Evolutionary conservation across 441 rosid species (phyloP).

Genomic region (California macrophylla): DNA sequence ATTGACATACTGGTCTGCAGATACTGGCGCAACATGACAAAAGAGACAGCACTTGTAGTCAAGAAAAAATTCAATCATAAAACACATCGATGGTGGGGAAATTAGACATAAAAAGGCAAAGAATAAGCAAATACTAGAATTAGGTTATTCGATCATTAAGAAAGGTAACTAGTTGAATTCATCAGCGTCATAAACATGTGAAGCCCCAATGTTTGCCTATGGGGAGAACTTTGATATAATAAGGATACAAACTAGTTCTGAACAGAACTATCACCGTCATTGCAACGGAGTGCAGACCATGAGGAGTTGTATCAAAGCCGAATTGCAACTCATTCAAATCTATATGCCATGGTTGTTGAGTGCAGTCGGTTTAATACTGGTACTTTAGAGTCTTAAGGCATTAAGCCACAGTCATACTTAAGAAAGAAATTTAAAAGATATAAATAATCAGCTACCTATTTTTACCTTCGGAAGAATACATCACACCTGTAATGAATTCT

Average conservation of each 20-base stretch:
- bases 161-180: background rate
- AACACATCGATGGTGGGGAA: background rate
- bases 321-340: background rate
- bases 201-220: no score
- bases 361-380: background rate
- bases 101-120: background rate
- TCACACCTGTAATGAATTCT: background rate
- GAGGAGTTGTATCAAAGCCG: background rate
- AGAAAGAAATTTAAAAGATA: background rate
- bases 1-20: constrained; percentile 32
- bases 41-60: constrained; percentile 3
- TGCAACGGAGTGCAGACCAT: background rate
- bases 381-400: no score
- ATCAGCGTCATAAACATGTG: no score
- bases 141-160: background rate
- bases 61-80: background rate
- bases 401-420: background rate
- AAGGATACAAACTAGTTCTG: no score
- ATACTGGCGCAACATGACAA: constrained; percentile 25
- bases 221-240: no score
- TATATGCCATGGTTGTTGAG: background rate
- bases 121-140: background rate
- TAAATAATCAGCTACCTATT: background rate
- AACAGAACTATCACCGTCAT: background rate
- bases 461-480: background rate